Evolutionary conservation across 2,329 filamentous ascomycete species (phyloP).

Genomic region (Epichloe brachyelytri): DNA sequence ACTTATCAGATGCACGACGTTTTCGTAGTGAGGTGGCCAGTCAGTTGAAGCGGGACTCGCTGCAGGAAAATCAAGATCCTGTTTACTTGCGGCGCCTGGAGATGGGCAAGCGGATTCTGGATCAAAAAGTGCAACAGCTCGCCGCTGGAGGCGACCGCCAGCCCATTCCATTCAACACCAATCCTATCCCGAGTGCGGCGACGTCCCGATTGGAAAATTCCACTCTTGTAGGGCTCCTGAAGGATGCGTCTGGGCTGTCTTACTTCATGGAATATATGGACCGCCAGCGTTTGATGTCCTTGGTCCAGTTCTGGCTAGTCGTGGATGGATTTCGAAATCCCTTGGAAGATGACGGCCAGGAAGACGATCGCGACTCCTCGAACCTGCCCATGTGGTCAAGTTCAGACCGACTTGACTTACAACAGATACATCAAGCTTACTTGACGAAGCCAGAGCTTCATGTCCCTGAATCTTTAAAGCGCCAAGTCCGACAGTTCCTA

Average conservation of each 20-base stretch:
- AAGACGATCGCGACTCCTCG: conserved; percentile 51
- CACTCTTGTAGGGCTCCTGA: conserved; percentile 71
- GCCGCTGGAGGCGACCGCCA: conserved; percentile 50
- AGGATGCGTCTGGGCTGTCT: conserved; percentile 79
- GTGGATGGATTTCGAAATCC: conserved; percentile 94
- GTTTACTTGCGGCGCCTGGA: conserved; percentile 82
- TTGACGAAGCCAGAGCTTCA: conserved; percentile 71
- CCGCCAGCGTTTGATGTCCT: conserved; percentile 67
- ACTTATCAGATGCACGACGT: conserved; percentile 80
- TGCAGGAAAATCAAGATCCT: conserved; percentile 66
- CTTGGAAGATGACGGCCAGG: conserved; percentile 60
- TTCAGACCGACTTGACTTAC: conserved; percentile 74
- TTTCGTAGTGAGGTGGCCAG: conserved; percentile 88
- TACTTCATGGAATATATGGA: conserved; percentile 99
- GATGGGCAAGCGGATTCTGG: conserved; percentile 78
- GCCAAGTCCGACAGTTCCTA: conserved; percentile 64
- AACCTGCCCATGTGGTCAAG: conserved; percentile 61
- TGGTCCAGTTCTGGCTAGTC: conserved; percentile 97
- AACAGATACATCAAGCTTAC: conserved; percentile 85
- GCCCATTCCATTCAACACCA: conserved; percentile 12
- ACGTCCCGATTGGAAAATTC: conserved; percentile 61
- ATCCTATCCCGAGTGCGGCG: conserved; percentile 15
- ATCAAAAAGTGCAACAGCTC: conserved; percentile 77
- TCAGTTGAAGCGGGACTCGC: conserved; percentile 75
- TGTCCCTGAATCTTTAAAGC: conserved; percentile 55